Evolutionary conservation across 768 basidiomycete species (phyloP).

Genomic region (Russula griseocarnosa): DNA sequence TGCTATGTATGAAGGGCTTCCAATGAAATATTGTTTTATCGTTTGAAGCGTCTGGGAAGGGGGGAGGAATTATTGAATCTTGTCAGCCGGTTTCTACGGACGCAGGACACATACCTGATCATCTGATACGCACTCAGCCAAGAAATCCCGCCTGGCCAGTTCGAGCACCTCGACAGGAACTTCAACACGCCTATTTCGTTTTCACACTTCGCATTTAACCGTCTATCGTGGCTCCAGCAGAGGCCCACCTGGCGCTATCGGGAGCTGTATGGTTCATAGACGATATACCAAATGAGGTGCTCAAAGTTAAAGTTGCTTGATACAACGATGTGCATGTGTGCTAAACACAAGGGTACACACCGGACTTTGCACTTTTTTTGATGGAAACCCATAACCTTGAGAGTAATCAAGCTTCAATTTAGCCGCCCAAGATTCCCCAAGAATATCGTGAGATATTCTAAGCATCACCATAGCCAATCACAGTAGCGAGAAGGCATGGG

Average conservation of each 20-base stretch:
- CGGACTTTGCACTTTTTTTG: too few species aligned
- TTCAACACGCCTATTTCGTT: slow-evolving; percentile 64
- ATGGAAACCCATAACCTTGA: too few species aligned
- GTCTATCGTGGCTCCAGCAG: slow-evolving; percentile 60
- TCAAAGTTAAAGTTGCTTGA: slow-evolving; percentile 99
- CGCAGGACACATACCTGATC: slow-evolving; percentile 52
- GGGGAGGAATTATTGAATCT: neutral
- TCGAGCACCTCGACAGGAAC: slow-evolving; percentile 68
- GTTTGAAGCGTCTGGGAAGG: slow-evolving; percentile 69
- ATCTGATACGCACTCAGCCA: slow-evolving; percentile 83
- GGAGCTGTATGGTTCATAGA: slow-evolving; percentile 55
- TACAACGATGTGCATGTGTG: slow-evolving; percentile 98
- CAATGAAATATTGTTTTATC: slow-evolving; percentile 62
- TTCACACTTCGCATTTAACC: slow-evolving; percentile 93
- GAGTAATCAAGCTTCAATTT: too few species aligned
- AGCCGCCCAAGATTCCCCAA: too few species aligned
- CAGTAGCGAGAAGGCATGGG: too few species aligned
- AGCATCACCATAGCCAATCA: too few species aligned
- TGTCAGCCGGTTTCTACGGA: slow-evolving; percentile 20
- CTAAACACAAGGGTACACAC: too few species aligned
- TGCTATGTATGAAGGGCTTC: slow-evolving; percentile 66
- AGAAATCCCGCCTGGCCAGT: slow-evolving; percentile 75
- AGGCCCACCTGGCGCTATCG: slow-evolving; percentile 35
- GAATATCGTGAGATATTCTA: too few species aligned
- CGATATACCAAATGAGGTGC: slow-evolving; percentile 92